Conservation (phyloP, 805 yeast genomes). For the Wickerhamiella azymoides region DNA sequence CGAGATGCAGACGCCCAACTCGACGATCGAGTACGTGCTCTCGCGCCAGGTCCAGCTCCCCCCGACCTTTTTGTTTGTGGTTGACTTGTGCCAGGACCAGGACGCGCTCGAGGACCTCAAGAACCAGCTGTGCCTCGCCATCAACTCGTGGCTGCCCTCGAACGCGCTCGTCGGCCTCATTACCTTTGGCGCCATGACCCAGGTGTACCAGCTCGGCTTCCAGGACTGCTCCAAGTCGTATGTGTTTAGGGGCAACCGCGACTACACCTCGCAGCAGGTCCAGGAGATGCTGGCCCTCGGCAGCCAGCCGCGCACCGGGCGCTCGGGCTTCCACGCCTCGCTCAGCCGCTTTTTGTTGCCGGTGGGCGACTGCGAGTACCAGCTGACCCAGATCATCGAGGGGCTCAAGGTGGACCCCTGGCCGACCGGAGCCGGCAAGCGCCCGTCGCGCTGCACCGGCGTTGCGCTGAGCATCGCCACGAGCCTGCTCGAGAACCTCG, state of each 20-base stretch:
- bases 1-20: conserved; percentile 53
- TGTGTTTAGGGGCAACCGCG: conserved; percentile 82
- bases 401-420: conserved; percentile 70
- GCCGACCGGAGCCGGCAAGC: conserved; percentile 63
- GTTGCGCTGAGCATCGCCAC: conserved; percentile 81
- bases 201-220: conserved; percentile 70
- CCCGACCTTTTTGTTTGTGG: conserved; percentile 72
- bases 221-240: conserved; percentile 57
- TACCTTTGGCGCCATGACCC: conserved; percentile 82
- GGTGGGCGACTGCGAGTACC: conserved; percentile 66
- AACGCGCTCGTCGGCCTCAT: conserved; percentile 78
- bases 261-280: conserved; percentile 43
- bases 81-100: conserved; percentile 80
- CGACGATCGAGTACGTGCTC: conserved; percentile 77
- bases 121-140: conserved; percentile 51
- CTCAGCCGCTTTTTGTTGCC: conserved; percentile 58
- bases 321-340: conserved; percentile 23
- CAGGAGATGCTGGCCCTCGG: conserved; percentile 47
- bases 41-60: conserved; percentile 70
- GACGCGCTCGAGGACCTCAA: conserved; percentile 76
- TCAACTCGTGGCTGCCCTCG: conserved; percentile 58
- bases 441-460: conserved; percentile 88
- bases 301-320: not conserved
- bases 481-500: conserved; percentile 65
- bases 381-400: conserved; percentile 66